Conservation (phyloP, 2,329 filamentous ascomycete species). For the Alternaria panax region DNA sequence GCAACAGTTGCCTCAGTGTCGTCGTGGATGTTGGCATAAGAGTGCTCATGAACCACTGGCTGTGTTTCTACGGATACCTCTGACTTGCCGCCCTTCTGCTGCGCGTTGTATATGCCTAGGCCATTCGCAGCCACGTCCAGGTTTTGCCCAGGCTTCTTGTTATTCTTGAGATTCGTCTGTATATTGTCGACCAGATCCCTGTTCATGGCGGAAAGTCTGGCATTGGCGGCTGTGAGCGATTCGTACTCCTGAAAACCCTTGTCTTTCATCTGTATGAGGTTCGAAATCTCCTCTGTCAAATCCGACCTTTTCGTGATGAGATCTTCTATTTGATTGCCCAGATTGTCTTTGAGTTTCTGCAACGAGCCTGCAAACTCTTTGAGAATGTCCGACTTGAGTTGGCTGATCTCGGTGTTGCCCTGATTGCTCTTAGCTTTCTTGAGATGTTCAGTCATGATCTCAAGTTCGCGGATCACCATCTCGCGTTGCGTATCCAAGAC, state of each 20-base stretch:
- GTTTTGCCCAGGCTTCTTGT: slow-evolving; percentile 60
- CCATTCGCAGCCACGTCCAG: slow-evolving; percentile 61
- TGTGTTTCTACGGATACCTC: slow-evolving; percentile 54
- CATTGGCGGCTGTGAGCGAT: slow-evolving; percentile 91
- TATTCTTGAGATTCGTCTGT: slow-evolving; percentile 88
- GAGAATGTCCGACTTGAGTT: slow-evolving; percentile 68
- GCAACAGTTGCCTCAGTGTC: slow-evolving; percentile 69
- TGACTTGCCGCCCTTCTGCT: slow-evolving; percentile 49
- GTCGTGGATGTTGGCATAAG: slow-evolving; percentile 56
- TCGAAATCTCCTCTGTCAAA: slow-evolving; percentile 82
- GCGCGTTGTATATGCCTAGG: slow-evolving; percentile 65
- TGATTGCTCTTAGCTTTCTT: slow-evolving; percentile 82
- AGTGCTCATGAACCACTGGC: slow-evolving; percentile 43
- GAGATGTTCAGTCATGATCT: slow-evolving; percentile 87
- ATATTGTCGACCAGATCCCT: slow-evolving; percentile 94
- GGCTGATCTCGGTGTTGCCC: slow-evolving; percentile 78
- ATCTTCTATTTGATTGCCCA: slow-evolving; percentile 78
- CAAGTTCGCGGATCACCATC: slow-evolving; percentile 91
- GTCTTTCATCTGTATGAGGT: slow-evolving; percentile 84
- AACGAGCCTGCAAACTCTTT: slow-evolving; percentile 69
- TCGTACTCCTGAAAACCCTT: slow-evolving; percentile 95
- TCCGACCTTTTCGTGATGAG: slow-evolving; percentile 88
- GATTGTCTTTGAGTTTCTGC: slow-evolving; percentile 79
- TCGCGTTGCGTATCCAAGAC: slow-evolving; percentile 93
- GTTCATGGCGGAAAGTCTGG: slow-evolving; percentile 92